Percentiles rank a stretch among this genome's conserved stretches.
These are phyloP conservation scores for Amaranthus hypochondriacus DNA, from an alignment of 148 eudicot species.

Conservation along the genomic window DNA sequence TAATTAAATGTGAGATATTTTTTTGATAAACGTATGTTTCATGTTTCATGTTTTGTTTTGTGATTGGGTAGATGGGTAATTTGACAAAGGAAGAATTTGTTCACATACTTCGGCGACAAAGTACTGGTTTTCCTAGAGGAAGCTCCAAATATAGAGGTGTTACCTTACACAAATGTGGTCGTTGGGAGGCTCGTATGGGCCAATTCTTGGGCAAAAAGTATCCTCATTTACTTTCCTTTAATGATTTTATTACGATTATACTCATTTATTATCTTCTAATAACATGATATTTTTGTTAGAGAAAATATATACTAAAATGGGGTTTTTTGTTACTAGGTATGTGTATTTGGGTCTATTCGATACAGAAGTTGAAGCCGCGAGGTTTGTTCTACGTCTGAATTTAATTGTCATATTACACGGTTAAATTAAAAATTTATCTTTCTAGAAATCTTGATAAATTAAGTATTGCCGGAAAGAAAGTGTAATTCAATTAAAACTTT, in stretches of 20 bases:
- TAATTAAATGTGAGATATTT: neutral
- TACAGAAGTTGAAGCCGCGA: constrained; percentile 94
- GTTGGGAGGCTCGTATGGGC: constrained; percentile 99
- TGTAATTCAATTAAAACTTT: no score
- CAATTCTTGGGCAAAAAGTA: constrained; percentile 99
- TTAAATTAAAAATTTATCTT: no score
- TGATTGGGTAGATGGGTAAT: constrained; percentile 61
- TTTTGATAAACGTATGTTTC: neutral
- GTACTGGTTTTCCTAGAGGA: constrained; percentile 94
- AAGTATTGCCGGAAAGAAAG: no score
- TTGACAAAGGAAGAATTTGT: constrained; percentile 96
- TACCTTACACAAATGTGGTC: constrained; percentile 97
- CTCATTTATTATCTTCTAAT: neutral
- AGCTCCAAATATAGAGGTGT: constrained; percentile 97
- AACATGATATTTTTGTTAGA: no score
- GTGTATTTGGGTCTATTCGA: constrained; percentile 95
- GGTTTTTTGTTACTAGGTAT: constrained; percentile 44
- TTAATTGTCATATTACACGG: neutral
- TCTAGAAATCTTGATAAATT: no score
- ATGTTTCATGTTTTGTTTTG: neutral
- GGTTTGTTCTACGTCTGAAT: constrained; percentile 28
- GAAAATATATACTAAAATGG: no score
- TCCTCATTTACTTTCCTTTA: neutral
- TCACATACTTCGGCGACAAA: constrained; percentile 90
- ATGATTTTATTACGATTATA: neutral